These are phyloP conservation scores for Porogramme epimiltina DNA, from an alignment of 1,284 basidiomycete species.

Conservation along the genomic window DNA sequence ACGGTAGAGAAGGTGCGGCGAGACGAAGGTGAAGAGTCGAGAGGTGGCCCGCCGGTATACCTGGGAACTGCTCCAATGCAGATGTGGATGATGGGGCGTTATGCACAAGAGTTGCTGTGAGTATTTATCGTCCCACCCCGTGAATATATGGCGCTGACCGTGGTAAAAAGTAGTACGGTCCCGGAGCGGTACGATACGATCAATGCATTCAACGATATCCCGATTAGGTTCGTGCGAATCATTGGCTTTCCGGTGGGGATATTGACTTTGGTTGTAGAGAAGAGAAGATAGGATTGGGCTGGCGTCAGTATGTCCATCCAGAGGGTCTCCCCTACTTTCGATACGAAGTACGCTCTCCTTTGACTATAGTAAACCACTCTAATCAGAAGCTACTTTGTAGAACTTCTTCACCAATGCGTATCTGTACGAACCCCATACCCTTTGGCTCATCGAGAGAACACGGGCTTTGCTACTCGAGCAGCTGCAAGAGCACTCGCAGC, in stretches of 20 bases:
- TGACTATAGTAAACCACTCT: too few species aligned
- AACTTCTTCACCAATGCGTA: slow-evolving; percentile 14
- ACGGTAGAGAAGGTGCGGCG: too few species aligned
- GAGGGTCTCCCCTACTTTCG: slow-evolving; percentile 26
- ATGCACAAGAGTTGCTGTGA: too few species aligned
- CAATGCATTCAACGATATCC: not conserved
- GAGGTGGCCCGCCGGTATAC: too few species aligned
- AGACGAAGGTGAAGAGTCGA: too few species aligned
- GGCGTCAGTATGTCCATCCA: slow-evolving; percentile 20
- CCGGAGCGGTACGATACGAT: not conserved
- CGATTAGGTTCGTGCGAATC: not conserved
- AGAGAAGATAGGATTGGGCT: not conserved
- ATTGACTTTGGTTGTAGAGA: not conserved
- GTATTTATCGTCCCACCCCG: too few species aligned
- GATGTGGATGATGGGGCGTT: too few species aligned
- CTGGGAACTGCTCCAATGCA: too few species aligned
- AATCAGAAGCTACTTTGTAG: not conserved
- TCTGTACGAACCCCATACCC: slow-evolving; percentile 5
- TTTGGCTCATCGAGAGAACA: slow-evolving; percentile 6
- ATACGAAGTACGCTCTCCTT: slow-evolving; percentile 1
- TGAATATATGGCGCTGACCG: not conserved
- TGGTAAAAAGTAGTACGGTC: not conserved
- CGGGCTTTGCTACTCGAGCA: not conserved
- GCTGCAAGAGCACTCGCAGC: not conserved
- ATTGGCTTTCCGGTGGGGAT: not conserved